A percentile compares a stretch with the other conserved stretches of the same genome.
Evolutionary conservation across 768 basidiomycete species (phyloP).

Genomic region (Dacryopinax spathularia): DNA sequence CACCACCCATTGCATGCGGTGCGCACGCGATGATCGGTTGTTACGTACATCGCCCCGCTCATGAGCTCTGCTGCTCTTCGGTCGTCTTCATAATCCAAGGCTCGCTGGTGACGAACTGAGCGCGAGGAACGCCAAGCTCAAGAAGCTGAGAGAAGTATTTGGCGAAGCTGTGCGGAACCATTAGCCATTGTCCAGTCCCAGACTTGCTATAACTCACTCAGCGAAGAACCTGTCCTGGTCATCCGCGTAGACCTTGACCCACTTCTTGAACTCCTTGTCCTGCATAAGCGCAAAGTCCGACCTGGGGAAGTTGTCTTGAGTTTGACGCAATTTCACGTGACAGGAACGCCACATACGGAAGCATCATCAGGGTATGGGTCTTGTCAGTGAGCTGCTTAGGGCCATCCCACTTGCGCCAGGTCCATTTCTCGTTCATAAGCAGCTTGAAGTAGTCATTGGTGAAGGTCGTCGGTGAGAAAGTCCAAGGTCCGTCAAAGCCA

Average conservation of each 20-base stretch:
- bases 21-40: neutral
- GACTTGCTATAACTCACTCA: slow-evolving; percentile 45
- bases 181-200: neutral
- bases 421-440: slow-evolving; percentile 79
- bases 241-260: slow-evolving; percentile 72
- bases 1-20: neutral
- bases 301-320: slow-evolving; percentile 24
- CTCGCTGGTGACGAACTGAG: slow-evolving; percentile 60
- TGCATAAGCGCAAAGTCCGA: slow-evolving; percentile 78
- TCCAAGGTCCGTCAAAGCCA: slow-evolving; percentile 86
- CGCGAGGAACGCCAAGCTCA: slow-evolving; percentile 80
- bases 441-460: slow-evolving; percentile 80
- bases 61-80: slow-evolving; percentile 28
- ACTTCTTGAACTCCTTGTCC: slow-evolving; percentile 89
- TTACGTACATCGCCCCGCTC: neutral
- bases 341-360: slow-evolving; percentile 47
- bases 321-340: neutral
- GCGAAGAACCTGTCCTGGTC: slow-evolving; percentile 80
- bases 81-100: slow-evolving; percentile 56
- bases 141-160: slow-evolving; percentile 61
- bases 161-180: slow-evolving; percentile 50
- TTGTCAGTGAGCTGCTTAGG: slow-evolving; percentile 92
- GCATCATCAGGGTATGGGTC: slow-evolving; percentile 84
- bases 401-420: slow-evolving; percentile 91
- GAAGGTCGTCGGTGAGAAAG: slow-evolving; percentile 79